Evolutionary conservation across 176 grass and related monocot genomes (phyloP).

Genomic region (Dendrocalamus sinicus): DNA sequence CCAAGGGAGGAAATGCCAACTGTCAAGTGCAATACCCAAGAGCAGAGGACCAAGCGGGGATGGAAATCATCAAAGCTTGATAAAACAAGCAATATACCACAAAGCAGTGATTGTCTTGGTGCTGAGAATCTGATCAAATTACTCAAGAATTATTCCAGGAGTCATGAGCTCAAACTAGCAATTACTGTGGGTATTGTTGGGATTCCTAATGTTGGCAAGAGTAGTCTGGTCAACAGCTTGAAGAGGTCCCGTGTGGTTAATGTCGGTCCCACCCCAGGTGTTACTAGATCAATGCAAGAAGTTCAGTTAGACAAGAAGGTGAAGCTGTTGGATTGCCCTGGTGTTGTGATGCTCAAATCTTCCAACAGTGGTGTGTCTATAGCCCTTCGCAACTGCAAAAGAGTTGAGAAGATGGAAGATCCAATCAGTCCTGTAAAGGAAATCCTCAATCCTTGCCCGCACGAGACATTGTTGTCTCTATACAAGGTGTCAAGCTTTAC

Average conservation of each 20-base stretch:
- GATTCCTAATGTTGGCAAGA: constrained; percentile 98
- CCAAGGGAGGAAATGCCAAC: constrained; percentile 85
- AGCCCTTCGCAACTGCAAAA: constrained; percentile 86
- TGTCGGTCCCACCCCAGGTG: constrained; percentile 83
- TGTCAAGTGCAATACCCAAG: constrained; percentile 95
- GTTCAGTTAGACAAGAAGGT: constrained; percentile 95
- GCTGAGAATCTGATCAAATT: constrained; percentile 92
- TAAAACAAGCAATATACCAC: constrained; percentile 71
- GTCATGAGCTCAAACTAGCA: constrained; percentile 91
- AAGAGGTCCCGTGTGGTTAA: constrained; percentile 94
- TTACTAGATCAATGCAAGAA: constrained; percentile 95
- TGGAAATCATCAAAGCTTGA: constrained; percentile 87
- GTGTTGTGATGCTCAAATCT: constrained; percentile 96
- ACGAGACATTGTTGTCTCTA: constrained; percentile 74
- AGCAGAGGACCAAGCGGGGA: constrained; percentile 91
- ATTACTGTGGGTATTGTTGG: constrained; percentile 97
- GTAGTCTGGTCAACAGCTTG: constrained; percentile 93
- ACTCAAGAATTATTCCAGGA: constrained; percentile 96
- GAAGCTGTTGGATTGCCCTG: constrained; percentile 93
- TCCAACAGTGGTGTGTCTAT: constrained; percentile 63
- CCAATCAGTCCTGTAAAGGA: constrained; percentile 87
- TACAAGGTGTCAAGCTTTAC: constrained; percentile 82
- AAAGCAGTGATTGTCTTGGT: constrained; percentile 93
- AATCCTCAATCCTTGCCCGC: constrained; percentile 75
- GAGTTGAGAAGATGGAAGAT: constrained; percentile 97